Evolutionary conservation across 2,329 filamentous ascomycete genomes (phyloP).

Genomic region (Phoma sp.): DNA sequence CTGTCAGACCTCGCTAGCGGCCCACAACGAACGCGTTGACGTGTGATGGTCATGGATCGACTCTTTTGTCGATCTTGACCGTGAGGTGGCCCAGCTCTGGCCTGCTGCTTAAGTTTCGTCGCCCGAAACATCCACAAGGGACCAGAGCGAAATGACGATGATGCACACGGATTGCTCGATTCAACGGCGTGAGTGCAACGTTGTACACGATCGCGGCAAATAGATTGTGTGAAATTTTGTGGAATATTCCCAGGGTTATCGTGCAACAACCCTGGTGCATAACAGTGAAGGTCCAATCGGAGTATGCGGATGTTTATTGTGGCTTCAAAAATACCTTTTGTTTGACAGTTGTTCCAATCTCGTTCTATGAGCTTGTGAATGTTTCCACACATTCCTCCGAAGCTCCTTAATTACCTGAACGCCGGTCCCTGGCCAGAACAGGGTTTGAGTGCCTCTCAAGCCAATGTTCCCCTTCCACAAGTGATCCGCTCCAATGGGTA

Average conservation of each 20-base stretch:
- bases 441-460: constrained; percentile 4
- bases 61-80: constrained; percentile 15
- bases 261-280: constrained; percentile 13
- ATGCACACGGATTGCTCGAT: constrained; percentile 13
- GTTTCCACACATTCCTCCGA: neutral
- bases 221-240: constrained; percentile 35
- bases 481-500: constrained; percentile 26
- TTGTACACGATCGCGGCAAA: constrained; percentile 15
- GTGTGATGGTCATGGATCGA: constrained; percentile 26
- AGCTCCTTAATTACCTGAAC: neutral
- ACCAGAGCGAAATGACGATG: constrained; percentile 21
- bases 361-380: neutral
- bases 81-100: constrained; percentile 14
- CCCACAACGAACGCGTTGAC: constrained; percentile 27
- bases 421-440: constrained; percentile 2
- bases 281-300: constrained; percentile 9
- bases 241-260: constrained; percentile 25
- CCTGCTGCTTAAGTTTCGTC: constrained; percentile 10
- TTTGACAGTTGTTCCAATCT: constrained; percentile 1
- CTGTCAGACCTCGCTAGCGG: constrained; percentile 17
- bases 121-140: constrained; percentile 11
- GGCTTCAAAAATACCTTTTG: neutral
- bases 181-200: constrained; percentile 21
- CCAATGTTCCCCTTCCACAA: constrained; percentile 16
- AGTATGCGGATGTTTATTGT: neutral